Evolutionary conservation across 495 filamentous ascomycete species (phyloP).

Genomic region (Neurospora sp.): DNA sequence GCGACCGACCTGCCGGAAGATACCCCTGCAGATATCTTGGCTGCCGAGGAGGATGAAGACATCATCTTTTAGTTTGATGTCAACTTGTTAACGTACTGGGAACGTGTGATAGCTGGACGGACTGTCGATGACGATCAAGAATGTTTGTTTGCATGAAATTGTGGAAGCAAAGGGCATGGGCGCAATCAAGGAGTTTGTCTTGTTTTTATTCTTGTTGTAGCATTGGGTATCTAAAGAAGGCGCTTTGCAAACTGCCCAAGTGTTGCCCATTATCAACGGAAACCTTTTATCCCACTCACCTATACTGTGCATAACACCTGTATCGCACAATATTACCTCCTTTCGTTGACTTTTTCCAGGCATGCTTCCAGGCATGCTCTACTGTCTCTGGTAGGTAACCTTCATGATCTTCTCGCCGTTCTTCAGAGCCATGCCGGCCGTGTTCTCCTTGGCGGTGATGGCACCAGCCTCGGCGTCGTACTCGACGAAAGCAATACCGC

Average conservation of each 20-base stretch:
- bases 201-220: constrained; percentile 3
- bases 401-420: constrained; percentile 55
- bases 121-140: background rate
- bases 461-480: constrained; percentile 85
- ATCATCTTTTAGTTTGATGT: constrained; percentile 68
- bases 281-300: background rate
- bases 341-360: background rate
- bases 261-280: background rate
- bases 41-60: constrained; percentile 82
- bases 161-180: constrained; percentile 4
- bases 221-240: constrained; percentile 12
- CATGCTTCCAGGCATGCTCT: constrained; percentile 5
- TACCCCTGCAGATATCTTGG: constrained; percentile 56
- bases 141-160: constrained; percentile 2
- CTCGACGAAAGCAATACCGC: constrained; percentile 91
- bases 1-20: background rate
- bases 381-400: constrained; percentile 90
- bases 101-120: background rate
- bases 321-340: background rate
- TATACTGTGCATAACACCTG: background rate
- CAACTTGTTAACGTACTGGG: background rate
- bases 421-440: constrained; percentile 78
- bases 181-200: constrained; percentile 15
- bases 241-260: background rate
- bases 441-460: constrained; percentile 91